Conservation (phyloP, 225 moss, liverwort and hornwort genomes). For the Thuidium tamariscinum region DNA sequence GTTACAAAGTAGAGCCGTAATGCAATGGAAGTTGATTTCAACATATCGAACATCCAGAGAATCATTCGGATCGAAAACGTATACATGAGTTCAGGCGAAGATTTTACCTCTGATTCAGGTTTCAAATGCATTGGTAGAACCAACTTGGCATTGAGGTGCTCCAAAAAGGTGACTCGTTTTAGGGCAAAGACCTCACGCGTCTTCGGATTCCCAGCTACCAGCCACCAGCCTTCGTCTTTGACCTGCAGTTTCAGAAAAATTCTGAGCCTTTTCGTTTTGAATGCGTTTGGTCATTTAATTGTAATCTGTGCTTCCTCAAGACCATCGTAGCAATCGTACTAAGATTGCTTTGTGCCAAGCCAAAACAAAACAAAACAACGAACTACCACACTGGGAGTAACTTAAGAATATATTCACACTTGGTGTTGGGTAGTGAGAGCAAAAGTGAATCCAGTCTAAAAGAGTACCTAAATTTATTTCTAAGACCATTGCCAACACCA, state of each 20-base stretch:
- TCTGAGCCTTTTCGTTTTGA: neutral
- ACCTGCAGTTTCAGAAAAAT: slow-evolving; percentile 34
- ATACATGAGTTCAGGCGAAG: neutral
- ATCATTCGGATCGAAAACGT: too few relatives aligned
- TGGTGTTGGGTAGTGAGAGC: neutral
- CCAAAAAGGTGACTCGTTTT: slow-evolving; percentile 79
- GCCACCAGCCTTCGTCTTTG: slow-evolving; percentile 99
- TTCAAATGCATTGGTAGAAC: slow-evolving; percentile 46
- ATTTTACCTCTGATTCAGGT: slow-evolving; percentile 37
- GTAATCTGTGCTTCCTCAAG: neutral
- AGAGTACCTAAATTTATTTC: neutral
- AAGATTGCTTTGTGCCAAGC: neutral
- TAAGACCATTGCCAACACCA: neutral
- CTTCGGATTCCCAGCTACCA: slow-evolving; percentile 73
- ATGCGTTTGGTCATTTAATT: neutral
- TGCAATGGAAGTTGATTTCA: too few relatives aligned
- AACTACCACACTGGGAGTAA: neutral
- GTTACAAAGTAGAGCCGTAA: too few relatives aligned
- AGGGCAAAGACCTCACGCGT: slow-evolving; percentile 74
- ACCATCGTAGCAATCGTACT: neutral
- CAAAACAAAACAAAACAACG: neutral
- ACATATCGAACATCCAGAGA: too few relatives aligned
- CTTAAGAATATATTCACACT: neutral
- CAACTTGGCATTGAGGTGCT: slow-evolving; percentile 57
- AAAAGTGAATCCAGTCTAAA: neutral